Conservation (phyloP, 2,329 filamentous ascomycete genomes). For the Ceratocystis diversiconidia region DNA sequence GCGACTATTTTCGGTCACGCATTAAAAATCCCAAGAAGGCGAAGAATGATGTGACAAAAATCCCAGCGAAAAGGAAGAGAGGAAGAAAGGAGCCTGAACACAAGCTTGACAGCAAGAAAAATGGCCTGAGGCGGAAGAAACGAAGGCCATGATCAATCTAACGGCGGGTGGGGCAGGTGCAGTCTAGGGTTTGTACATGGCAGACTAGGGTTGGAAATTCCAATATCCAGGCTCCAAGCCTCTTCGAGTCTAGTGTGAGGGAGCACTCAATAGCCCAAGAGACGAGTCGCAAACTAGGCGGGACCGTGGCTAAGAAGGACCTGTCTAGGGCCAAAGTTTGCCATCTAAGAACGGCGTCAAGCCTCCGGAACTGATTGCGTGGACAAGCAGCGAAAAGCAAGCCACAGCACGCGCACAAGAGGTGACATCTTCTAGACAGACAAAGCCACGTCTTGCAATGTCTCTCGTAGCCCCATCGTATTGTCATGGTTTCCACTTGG, state of each 20-base stretch:
- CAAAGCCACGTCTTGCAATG: neutral
- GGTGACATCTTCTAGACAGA: neutral
- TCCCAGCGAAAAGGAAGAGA: neutral
- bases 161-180: too few species aligned
- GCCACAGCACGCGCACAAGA: neutral
- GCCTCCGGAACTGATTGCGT: neutral
- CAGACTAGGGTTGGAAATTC: neutral
- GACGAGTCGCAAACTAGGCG: neutral
- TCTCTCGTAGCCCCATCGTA: conserved; percentile 1
- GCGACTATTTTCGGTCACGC: neutral
- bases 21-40: neutral
- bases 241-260: neutral
- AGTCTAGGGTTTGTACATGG: neutral
- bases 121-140: neutral
- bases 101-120: neutral
- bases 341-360: neutral
- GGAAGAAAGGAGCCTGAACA: neutral
- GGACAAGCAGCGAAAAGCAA: neutral
- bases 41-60: neutral
- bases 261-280: neutral
- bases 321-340: neutral
- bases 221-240: neutral
- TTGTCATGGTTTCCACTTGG: conserved; percentile 4
- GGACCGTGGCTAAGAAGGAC: neutral
- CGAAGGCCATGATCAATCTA: neutral